phyloP scores from a whole-genome alignment of 148 eudicot species.

The Vaccinium myrtillus region DNA sequence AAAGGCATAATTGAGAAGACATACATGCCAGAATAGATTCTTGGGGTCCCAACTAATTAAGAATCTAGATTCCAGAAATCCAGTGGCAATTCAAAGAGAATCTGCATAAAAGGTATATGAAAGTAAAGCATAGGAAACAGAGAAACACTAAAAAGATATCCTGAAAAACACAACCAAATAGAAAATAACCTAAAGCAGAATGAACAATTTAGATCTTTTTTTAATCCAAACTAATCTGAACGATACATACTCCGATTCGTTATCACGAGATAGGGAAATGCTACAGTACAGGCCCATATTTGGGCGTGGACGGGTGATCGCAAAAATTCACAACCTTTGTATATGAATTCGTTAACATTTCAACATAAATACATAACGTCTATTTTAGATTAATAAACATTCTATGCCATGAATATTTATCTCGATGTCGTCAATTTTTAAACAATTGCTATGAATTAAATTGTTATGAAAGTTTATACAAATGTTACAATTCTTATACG shows the following conservation, averaged over 20 bases:
- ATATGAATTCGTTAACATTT: too few relatives aligned
- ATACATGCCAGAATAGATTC: constrained; percentile 1
- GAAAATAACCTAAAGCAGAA: not conserved
- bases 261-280: not conserved
- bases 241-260: not conserved
- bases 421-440: too few relatives aligned
- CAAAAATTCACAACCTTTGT: too few relatives aligned
- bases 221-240: not conserved
- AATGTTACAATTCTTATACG: too few relatives aligned
- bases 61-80: constrained; percentile 22
- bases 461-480: too few relatives aligned
- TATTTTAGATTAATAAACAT: too few relatives aligned
- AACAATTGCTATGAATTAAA: too few relatives aligned
- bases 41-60: not conserved
- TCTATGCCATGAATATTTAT: too few relatives aligned
- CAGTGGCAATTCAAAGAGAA: not conserved
- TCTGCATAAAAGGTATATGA: not conserved
- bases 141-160: not conserved
- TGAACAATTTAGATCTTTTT: not conserved
- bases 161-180: not conserved
- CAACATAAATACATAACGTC: too few relatives aligned
- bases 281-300: too few relatives aligned
- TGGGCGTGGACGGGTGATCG: too few relatives aligned
- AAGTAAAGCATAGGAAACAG: not conserved
- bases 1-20: constrained; percentile 11